Percentiles rank a stretch among this genome's conserved stretches.
Evolutionary conservation across 306 rosid genomes (phyloP).

Genomic region (Geum urbanum): DNA sequence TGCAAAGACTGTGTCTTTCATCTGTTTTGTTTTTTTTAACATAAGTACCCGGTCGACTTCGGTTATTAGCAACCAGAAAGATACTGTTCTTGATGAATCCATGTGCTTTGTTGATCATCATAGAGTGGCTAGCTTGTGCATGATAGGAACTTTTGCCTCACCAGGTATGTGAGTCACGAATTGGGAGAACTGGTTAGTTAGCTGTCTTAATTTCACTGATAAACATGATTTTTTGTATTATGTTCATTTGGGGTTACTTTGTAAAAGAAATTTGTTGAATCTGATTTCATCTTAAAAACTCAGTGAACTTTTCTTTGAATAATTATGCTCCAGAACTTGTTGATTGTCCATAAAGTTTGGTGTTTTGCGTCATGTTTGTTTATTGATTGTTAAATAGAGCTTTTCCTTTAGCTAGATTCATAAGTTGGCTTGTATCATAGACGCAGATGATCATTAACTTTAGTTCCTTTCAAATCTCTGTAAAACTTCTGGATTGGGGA

Average conservation of each 20-base stretch:
- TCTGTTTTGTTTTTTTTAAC: not conserved
- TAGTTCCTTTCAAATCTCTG: conserved; percentile 42
- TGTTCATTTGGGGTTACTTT: conserved; percentile 22
- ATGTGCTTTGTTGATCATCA: conserved; percentile 9
- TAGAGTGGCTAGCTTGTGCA: conserved; percentile 28
- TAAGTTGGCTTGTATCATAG: conserved; percentile 1
- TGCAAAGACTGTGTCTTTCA: conserved; percentile 9
- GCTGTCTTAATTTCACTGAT: conserved; percentile 47
- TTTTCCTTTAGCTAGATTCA: not conserved
- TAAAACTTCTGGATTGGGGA: conserved; percentile 98
- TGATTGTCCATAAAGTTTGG: not conserved
- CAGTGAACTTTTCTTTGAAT: conserved; percentile 3
- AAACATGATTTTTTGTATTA: conserved; percentile 28
- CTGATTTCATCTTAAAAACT: conserved; percentile 20
- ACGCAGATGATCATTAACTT: conserved; percentile 2
- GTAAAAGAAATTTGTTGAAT: conserved; percentile 17
- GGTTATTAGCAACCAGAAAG: not conserved
- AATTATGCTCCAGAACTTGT: conserved; percentile 11
- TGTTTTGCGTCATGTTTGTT: not conserved
- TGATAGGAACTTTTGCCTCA: conserved; percentile 34
- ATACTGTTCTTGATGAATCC: conserved; percentile 9
- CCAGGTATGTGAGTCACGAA: conserved; percentile 83
- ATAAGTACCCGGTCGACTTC: conserved; percentile 13
- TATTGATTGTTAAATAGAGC: not conserved
- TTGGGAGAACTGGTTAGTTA: conserved; percentile 58